A percentile compares a stretch with the other conserved stretches of the same genome.
phyloP scores from a whole-genome alignment of 2,329 filamentous ascomycete genomes.

The Fusarium mexicanum region DNA sequence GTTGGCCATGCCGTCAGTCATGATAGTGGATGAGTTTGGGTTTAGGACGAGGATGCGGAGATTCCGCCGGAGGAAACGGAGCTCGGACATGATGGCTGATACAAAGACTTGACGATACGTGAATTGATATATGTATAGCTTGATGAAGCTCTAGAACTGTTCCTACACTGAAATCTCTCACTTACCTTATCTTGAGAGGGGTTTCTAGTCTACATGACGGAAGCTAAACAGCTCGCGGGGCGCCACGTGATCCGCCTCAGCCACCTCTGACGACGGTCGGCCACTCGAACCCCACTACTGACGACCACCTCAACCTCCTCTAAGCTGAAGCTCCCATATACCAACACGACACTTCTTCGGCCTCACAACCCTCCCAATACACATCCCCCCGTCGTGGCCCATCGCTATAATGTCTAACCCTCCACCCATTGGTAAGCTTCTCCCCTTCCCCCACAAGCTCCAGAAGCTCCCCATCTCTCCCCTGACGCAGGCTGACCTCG shows the following conservation, averaged over 20 bases:
- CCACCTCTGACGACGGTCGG: slow-evolving; percentile 51
- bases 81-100: slow-evolving; percentile 35
- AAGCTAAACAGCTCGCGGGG: slow-evolving; percentile 19
- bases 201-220: slow-evolving; percentile 9
- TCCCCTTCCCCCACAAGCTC: slow-evolving; percentile 20
- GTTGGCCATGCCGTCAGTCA: slow-evolving; percentile 73
- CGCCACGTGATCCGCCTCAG: slow-evolving; percentile 52
- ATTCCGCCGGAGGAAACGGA: slow-evolving; percentile 23
- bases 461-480: slow-evolving; percentile 13
- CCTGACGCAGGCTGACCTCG: slow-evolving; percentile 39
- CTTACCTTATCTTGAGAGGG: slow-evolving; percentile 3
- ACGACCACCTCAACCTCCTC: slow-evolving; percentile 45
- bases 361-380: slow-evolving; percentile 26
- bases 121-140: not conserved
- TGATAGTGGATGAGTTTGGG: slow-evolving; percentile 77
- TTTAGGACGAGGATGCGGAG: slow-evolving; percentile 75
- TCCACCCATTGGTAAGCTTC: slow-evolving; percentile 63
- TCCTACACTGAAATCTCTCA: not conserved
- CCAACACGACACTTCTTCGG: slow-evolving; percentile 36
- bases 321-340: slow-evolving; percentile 42
- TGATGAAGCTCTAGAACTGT: not conserved
- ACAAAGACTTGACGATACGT: not conserved
- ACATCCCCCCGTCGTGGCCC: slow-evolving; percentile 24
- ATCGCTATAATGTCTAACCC: slow-evolving; percentile 59
- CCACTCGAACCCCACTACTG: slow-evolving; percentile 49